A percentile compares a stretch with the other conserved stretches of the same genome.
Evolutionary conservation across 805 yeast species (phyloP).

Genomic region (Spathaspora passalidarum): DNA sequence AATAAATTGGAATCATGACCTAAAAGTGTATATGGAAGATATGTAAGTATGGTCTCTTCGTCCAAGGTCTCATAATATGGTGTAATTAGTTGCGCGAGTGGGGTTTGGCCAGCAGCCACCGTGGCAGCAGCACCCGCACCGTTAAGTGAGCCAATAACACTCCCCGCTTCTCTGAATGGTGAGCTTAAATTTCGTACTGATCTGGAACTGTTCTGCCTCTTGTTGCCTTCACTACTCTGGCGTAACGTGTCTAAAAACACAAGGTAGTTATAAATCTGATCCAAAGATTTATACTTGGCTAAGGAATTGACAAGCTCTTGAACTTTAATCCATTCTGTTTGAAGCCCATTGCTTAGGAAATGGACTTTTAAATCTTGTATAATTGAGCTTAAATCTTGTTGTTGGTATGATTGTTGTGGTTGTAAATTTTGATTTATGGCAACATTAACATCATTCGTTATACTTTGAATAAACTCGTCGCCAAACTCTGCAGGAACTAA

Average conservation of each 20-base stretch:
- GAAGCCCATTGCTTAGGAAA: slow-evolving; percentile 24
- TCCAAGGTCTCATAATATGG: slow-evolving; percentile 30
- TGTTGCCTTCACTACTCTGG: not conserved
- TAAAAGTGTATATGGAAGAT: slow-evolving; percentile 52
- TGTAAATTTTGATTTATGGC: slow-evolving; percentile 9
- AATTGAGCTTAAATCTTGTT: slow-evolving; percentile 16
- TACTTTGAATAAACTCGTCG: slow-evolving; percentile 28
- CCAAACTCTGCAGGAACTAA: slow-evolving; percentile 38
- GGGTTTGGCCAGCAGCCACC: not conserved
- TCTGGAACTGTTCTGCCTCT: not conserved
- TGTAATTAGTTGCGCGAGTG: not conserved
- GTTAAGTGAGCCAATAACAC: too few relatives aligned
- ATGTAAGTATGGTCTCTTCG: slow-evolving; percentile 37
- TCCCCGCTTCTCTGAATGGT: not conserved
- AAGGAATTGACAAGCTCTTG: slow-evolving; percentile 29
- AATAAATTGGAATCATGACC: slow-evolving; percentile 62
- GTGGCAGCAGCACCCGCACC: not conserved
- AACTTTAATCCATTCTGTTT: slow-evolving; percentile 32
- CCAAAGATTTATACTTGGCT: slow-evolving; percentile 22
- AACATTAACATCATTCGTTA: slow-evolving; percentile 25
- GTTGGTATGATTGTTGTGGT: slow-evolving; percentile 1
- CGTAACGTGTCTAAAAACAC: slow-evolving; percentile 24
- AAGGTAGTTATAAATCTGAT: slow-evolving; percentile 35
- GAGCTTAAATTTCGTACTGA: not conserved
- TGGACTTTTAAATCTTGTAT: slow-evolving; percentile 19